phyloP scores from a whole-genome alignment of 352 stramenopile genomes.

The Globisporangium irregulare region DNA sequence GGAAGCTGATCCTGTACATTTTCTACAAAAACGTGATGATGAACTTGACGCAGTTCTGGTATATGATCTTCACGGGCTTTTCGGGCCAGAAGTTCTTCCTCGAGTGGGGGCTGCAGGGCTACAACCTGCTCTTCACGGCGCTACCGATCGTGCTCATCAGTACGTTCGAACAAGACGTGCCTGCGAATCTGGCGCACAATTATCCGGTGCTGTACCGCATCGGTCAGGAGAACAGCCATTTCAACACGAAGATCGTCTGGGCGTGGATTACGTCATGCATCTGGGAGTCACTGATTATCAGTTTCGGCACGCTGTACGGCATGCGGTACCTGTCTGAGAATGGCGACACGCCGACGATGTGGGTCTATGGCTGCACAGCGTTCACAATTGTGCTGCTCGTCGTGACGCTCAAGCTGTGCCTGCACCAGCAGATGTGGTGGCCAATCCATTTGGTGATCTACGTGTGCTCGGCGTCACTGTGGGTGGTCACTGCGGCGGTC shows the following conservation, averaged over 20 bases:
- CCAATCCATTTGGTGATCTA: slow-evolving; percentile 70
- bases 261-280: slow-evolving; percentile 79
- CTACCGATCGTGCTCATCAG: slow-evolving; percentile 82
- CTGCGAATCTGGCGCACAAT: slow-evolving; percentile 56
- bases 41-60: slow-evolving; percentile 94
- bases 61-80: slow-evolving; percentile 90
- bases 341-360: slow-evolving; percentile 90
- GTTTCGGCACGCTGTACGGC: slow-evolving; percentile 78
- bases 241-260: slow-evolving; percentile 85
- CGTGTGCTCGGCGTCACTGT: slow-evolving; percentile 60
- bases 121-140: slow-evolving; percentile 88
- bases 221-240: slow-evolving; percentile 78
- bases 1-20: slow-evolving; percentile 91
- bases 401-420: slow-evolving; percentile 93
- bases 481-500: slow-evolving; percentile 66
- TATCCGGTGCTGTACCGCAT: slow-evolving; percentile 84
- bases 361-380: slow-evolving; percentile 91
- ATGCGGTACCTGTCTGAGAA: slow-evolving; percentile 75
- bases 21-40: slow-evolving; percentile 97
- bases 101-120: slow-evolving; percentile 83
- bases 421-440: slow-evolving; percentile 87
- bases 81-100: slow-evolving; percentile 87
- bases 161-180: slow-evolving; percentile 85
- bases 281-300: slow-evolving; percentile 84
- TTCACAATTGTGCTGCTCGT: slow-evolving; percentile 94